Evolutionary conservation across 2,329 filamentous ascomycete genomes (phyloP), one percentile per base, ranked within the genome.

Genomic region (Colletotrichum sp.): DNA sequence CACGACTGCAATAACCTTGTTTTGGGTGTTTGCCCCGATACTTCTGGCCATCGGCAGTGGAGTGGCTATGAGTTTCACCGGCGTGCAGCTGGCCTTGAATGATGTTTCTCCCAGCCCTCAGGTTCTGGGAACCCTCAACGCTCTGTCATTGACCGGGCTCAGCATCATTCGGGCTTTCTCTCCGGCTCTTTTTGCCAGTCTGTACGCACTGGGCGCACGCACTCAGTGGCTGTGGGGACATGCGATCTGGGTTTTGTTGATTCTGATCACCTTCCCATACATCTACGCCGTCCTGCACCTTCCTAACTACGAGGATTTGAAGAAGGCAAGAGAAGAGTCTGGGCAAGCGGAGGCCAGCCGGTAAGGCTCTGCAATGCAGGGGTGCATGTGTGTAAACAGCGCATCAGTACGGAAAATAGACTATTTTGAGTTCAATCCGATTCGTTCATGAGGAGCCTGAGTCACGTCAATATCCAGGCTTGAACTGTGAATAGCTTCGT

Each of bases 11-110:
- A 80, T 82, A 3, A 82, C 81, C 0, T 77, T 83, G 0, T 95
- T 95, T 81, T 95, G 93, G 92, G 80, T 89, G 4, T 77, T 84
- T 1, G 66, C 26, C 26, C 73, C 73, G 18, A 30, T 68, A 13
- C 6, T 83, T 12, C 82, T 93, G 13, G 84, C 86, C 0, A n/a
- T 94, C 0, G 93, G 92, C 0, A 89, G 89, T 15, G 92, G 92
- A 2, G 90, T 94, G 0, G 89, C 88, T 65, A 95, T 95, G 93
- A 87, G 89, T 3, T 94, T 94, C 80, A 96, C 93, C 1, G 92
- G 88, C 3, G 89, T 93, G 1, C 94, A 96, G 85, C 91, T 96
- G 10, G 92, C 92, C 1, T 81, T 96, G 36, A 96, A 96, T 82
- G 94, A 96, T 74, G 90, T 94, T 3, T 89, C 92, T 0, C 95